Percentiles rank a stretch among this genome's conserved stretches.
phyloP scores from a whole-genome alignment of 768 basidiomycete species.

The Saitozyma sp. region DNA sequence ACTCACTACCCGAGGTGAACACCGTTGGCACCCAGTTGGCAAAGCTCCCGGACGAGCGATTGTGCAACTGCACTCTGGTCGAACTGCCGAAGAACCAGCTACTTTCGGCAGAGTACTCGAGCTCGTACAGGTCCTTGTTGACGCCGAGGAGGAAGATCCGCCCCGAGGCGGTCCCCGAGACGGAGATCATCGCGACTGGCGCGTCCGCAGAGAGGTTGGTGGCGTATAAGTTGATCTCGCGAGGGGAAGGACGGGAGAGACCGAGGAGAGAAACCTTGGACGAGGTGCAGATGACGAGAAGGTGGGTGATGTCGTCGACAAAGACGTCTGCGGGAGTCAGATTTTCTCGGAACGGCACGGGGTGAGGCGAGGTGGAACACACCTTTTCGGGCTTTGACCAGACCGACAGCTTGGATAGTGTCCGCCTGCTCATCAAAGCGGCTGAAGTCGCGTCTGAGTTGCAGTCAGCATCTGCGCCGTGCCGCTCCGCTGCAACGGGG shows the following conservation, averaged over 20 bases:
- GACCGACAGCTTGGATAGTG: slow-evolving; percentile 80
- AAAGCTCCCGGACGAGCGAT: slow-evolving; percentile 78
- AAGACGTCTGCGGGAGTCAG: slow-evolving; percentile 61
- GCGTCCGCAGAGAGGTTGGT: slow-evolving; percentile 67
- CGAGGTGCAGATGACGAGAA: slow-evolving; percentile 88
- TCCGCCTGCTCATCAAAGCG: slow-evolving; percentile 91
- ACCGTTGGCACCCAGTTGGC: slow-evolving; percentile 78
- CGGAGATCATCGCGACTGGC: slow-evolving; percentile 74
- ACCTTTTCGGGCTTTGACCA: slow-evolving; percentile 67
- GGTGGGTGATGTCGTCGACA: slow-evolving; percentile 82
- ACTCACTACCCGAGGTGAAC: slow-evolving; percentile 64
- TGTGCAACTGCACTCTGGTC: slow-evolving; percentile 77
- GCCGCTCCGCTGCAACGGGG: too few species aligned
- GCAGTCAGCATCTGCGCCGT: neutral
- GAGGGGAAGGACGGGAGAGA: slow-evolving; percentile 61
- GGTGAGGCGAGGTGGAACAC: slow-evolving; percentile 2
- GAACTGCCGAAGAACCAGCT: slow-evolving; percentile 73
- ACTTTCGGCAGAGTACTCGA: slow-evolving; percentile 79
- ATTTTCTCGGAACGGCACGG: neutral
- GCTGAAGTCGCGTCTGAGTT: slow-evolving; percentile 74
- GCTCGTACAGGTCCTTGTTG: slow-evolving; percentile 86
- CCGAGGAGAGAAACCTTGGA: slow-evolving; percentile 81
- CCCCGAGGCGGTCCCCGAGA: slow-evolving; percentile 74
- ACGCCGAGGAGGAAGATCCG: slow-evolving; percentile 83
- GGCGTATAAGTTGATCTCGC: slow-evolving; percentile 83